A percentile compares a stretch with the other conserved stretches of the same genome.
These are phyloP conservation scores for Cyclospora cayetanensis DNA, from an alignment of 169 alveolate genomes.

Conservation along the genomic window DNA sequence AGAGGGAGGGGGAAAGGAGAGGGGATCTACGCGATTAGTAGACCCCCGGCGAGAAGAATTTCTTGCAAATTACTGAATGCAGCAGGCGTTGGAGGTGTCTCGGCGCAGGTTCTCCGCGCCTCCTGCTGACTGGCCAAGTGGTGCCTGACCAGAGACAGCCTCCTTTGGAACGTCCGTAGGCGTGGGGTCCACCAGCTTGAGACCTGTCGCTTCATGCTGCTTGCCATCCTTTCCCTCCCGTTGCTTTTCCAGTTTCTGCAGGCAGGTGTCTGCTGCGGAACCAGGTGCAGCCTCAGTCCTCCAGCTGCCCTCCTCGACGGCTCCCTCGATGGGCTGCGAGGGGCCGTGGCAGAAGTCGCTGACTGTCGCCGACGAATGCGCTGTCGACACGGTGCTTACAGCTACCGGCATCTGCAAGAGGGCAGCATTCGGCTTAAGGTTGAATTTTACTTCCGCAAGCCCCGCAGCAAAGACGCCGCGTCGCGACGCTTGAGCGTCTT, in stretches of 20 bases:
- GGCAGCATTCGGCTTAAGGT: neutral
- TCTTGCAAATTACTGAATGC: neutral
- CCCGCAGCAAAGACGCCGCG: no score
- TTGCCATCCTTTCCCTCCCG: neutral
- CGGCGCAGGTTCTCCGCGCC: neutral
- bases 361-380: neutral
- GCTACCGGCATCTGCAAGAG: slow-evolving; percentile 1
- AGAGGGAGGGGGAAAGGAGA: no score
- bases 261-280: neutral
- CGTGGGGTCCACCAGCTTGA: neutral
- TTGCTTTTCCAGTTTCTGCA: neutral
- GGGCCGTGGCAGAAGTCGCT: slow-evolving; percentile 2
- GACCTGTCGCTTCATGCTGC: no score
- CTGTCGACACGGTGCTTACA: neutral
- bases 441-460: neutral
- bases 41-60: no score
- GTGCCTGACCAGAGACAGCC: neutral
- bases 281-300: neutral
- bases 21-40: no score
- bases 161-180: neutral
- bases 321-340: neutral
- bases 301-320: neutral
- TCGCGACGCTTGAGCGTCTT: no score
- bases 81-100: neutral
- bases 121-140: neutral